phyloP scores from a whole-genome alignment of 495 filamentous ascomycete genomes.

The Penicillium riverlandense region DNA sequence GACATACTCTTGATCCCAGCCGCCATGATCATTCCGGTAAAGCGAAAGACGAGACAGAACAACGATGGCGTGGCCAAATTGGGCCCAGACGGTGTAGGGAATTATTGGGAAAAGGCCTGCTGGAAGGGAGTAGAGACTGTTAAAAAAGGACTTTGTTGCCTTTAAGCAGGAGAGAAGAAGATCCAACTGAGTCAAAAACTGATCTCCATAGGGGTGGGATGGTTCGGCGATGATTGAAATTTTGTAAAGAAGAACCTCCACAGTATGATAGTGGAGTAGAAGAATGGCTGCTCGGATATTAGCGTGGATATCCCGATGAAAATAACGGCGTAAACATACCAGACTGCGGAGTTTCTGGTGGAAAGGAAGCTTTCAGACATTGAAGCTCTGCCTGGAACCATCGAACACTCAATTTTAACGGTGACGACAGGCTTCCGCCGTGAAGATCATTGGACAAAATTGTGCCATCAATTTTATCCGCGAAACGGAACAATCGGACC shows the following conservation, averaged over 20 bases:
- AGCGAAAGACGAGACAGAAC: constrained; percentile 23
- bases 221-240: constrained; percentile 9
- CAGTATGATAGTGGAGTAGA: constrained; percentile 11
- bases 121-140: constrained; percentile 16
- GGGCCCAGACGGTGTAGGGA: constrained; percentile 16
- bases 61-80: constrained; percentile 20
- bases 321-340: constrained; percentile 2
- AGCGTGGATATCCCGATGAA: not conserved
- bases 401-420: constrained; percentile 15
- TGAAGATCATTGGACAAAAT: constrained; percentile 2
- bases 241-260: constrained; percentile 18
- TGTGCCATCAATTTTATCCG: constrained; percentile 7
- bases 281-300: constrained; percentile 6
- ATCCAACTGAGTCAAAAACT: constrained; percentile 9
- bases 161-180: constrained; percentile 20
- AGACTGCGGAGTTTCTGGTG: constrained; percentile 7
- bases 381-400: constrained; percentile 9
- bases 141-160: constrained; percentile 21
- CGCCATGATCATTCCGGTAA: constrained; percentile 10
- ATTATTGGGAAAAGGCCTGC: constrained; percentile 7
- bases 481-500: constrained; percentile 15
- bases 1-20: constrained; percentile 16
- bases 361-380: constrained; percentile 7
- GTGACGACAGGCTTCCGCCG: not conserved
- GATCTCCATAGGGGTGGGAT: constrained; percentile 6